Conservation (phyloP, 73 alveolate species). For the Paramecium sexaurelia region DNA sequence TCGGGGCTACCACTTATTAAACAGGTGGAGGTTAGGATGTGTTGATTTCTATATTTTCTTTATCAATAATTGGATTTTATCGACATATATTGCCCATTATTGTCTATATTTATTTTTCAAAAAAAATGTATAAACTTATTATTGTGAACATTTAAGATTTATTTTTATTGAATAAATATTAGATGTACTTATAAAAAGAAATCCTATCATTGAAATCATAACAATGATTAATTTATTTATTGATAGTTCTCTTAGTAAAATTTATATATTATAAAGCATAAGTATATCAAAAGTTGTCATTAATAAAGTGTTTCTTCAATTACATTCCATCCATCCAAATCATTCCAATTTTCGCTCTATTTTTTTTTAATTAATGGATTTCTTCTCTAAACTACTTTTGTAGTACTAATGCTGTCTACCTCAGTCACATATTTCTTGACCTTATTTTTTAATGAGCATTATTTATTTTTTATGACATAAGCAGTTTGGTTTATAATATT, state of each 20-base stretch:
- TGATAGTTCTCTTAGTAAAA: no score
- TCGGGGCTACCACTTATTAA: neutral
- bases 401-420: neutral
- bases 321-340: conserved; percentile 24
- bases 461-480: neutral
- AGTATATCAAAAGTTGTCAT: no score
- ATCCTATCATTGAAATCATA: no score
- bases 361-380: neutral
- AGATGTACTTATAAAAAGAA: no score
- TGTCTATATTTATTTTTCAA: neutral
- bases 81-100: conserved; percentile 13
- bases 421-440: neutral
- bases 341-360: conserved; percentile 22
- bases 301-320: neutral
- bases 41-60: neutral
- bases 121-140: neutral
- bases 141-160: neutral
- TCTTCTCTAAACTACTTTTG: neutral
- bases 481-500: neutral
- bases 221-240: no score
- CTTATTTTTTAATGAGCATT: neutral
- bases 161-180: no score
- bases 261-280: no score
- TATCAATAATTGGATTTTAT: conserved; percentile 1
- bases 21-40: conserved; percentile 5